phyloP scores from a whole-genome alignment of 352 stramenopile species.

The Discostella stelligera region DNA sequence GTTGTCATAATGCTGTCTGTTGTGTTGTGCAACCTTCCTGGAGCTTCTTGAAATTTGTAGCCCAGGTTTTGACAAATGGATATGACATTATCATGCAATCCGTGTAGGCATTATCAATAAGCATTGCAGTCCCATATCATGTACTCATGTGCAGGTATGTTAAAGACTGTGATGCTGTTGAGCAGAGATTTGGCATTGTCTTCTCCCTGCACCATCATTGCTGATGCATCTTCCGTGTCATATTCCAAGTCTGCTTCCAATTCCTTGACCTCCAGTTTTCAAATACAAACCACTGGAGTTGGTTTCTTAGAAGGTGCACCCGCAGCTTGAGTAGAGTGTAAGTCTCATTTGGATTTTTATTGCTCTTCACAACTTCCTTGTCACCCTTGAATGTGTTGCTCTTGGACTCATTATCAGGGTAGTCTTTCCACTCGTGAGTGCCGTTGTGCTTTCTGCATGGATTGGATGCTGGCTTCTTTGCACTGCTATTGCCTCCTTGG shows the following conservation, averaged over 20 bases:
- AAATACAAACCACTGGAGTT: not conserved
- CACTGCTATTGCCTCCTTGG: not conserved
- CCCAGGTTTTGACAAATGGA: not conserved
- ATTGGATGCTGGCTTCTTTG: not conserved
- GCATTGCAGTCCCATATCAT: not conserved
- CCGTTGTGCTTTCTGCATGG: slow-evolving; percentile 13
- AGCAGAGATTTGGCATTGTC: not conserved
- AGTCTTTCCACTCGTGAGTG: slow-evolving; percentile 11
- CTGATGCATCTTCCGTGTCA: not conserved
- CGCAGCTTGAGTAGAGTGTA: not conserved
- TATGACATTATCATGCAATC: not conserved
- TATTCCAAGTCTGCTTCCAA: no score
- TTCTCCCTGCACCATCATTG: not conserved
- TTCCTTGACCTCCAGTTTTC: no score
- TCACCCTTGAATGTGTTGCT: not conserved
- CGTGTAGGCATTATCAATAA: slow-evolving; percentile 3
- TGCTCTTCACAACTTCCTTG: not conserved
- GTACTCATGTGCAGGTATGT: not conserved
- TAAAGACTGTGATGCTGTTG: not conserved
- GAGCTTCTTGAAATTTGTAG: not conserved
- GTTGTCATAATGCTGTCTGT: not conserved
- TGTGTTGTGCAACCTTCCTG: not conserved
- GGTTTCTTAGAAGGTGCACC: not conserved
- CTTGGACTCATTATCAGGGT: slow-evolving; percentile 3
- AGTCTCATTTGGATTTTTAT: not conserved